Evolutionary conservation across 495 filamentous ascomycete genomes (phyloP).

Genomic region (Trichoderma erinaceum): DNA sequence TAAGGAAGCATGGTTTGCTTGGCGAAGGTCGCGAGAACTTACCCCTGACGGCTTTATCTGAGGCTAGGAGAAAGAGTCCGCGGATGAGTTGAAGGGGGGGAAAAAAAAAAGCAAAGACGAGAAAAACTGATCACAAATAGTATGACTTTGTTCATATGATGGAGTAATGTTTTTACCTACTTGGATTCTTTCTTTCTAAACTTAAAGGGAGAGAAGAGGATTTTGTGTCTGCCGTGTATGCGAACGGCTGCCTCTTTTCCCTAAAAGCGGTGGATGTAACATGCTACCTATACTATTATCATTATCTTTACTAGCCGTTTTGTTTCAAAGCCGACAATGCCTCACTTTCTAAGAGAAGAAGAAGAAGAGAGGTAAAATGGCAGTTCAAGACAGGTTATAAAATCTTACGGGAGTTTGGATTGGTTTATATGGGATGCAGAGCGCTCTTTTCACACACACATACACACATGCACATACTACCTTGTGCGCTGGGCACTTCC

Average conservation of each 20-base stretch:
- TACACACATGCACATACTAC: no score
- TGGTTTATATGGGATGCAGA: background rate
- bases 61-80: conserved; percentile 48
- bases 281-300: background rate
- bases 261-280: no score
- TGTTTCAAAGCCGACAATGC: background rate
- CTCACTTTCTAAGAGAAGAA: background rate
- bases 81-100: conserved; percentile 23
- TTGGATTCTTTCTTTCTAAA: background rate
- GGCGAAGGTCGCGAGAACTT: conserved; percentile 59
- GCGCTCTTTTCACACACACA: background rate
- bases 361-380: background rate
- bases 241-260: no score
- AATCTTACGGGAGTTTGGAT: background rate
- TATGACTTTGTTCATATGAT: background rate
- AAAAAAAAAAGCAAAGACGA: background rate
- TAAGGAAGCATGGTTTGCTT: conserved; percentile 39
- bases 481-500: no score
- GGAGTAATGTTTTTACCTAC: background rate
- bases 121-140: background rate
- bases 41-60: conserved; percentile 37
- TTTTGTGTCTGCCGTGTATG: background rate
- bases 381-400: background rate
- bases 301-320: background rate
- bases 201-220: background rate